These are phyloP conservation scores for Dactylellina drechsleri DNA, from an alignment of 2,329 filamentous ascomycete genomes.

Conservation along the genomic window DNA sequence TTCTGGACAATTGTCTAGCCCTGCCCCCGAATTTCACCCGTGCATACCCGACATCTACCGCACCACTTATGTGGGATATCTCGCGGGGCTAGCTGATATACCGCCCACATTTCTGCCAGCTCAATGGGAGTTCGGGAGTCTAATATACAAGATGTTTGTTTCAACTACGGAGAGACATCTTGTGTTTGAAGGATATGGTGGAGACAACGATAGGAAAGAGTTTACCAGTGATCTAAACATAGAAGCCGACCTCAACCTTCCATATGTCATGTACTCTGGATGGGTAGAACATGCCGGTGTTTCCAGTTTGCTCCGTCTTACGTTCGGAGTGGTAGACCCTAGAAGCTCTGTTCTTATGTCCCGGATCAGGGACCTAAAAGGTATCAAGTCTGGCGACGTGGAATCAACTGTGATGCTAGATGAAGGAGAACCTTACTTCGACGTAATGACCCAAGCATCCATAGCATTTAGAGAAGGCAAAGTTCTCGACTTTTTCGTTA, in stretches of 20 bases:
- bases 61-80: too few relatives aligned
- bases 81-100: too few relatives aligned
- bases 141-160: neutral
- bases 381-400: neutral
- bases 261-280: slow-evolving; percentile 1
- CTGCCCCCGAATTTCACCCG: too few relatives aligned
- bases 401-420: neutral
- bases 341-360: neutral
- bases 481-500: neutral
- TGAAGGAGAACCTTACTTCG: neutral
- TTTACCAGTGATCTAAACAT: neutral
- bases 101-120: neutral
- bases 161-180: neutral
- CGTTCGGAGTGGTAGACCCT: slow-evolving; percentile 1
- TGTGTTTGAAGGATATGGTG: neutral
- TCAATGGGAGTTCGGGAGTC: neutral
- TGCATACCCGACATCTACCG: too few relatives aligned
- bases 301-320: neutral
- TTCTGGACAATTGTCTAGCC: too few relatives aligned
- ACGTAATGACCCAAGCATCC: neutral
- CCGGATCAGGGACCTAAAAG: neutral
- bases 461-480: neutral
- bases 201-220: neutral
- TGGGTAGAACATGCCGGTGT: slow-evolving; percentile 8
- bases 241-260: neutral